Evolutionary conservation across 768 basidiomycete species (phyloP), one percentile per base, ranked within the genome.

Genomic region (Tulasnella sp.): DNA sequence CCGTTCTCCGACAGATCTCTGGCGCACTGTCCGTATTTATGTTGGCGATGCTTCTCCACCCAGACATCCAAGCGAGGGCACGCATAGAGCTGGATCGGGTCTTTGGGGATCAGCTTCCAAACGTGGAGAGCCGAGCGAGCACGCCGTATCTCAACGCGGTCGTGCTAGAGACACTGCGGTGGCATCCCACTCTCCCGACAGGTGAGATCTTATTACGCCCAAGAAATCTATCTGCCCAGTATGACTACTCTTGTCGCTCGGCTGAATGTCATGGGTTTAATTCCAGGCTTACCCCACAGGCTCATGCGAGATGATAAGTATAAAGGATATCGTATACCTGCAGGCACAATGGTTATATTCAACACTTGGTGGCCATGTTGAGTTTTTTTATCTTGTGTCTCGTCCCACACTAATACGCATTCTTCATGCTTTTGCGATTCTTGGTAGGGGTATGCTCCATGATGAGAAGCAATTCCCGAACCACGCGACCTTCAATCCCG

Each of bases 141-240:
- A 31, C 58, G n/a, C 61, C 56, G 4, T 62, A 62, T 45, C 21
- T 62, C 2, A 22, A 48, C 15, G 54, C 55, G 7, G 30, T 62
- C 8, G 22, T 49, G 19, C 31, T 43, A 9, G 53, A 55, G 29
- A 22, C 41, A 7, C 53, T 55, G 15, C 53, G 53, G 17, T 55
- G 53, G 53, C 38, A 55, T 22, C 53, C 53, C 43, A 31, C 53
- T 22, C 38, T 63, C 9, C 83, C 82, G 12, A 65, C 83, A 12
- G 76, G 82, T 64, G 61, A 79, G 60, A 34, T 42, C 65, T 17
- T 30, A n/a, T n/a, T 42, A 9, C 24, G 9, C 12, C 11, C 31
- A 9, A n/a, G n/a, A n/a, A n/a, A 38, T 10, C 24, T 12, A 29
- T n/a, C 19, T n/a, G 17, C 4, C 25, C 11, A 38, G 7, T 5